Evolutionary conservation across 164 flowering plant species (phyloP), one percentile per base, ranked within the genome.

Genomic region (Macadamia integrifolia): DNA sequence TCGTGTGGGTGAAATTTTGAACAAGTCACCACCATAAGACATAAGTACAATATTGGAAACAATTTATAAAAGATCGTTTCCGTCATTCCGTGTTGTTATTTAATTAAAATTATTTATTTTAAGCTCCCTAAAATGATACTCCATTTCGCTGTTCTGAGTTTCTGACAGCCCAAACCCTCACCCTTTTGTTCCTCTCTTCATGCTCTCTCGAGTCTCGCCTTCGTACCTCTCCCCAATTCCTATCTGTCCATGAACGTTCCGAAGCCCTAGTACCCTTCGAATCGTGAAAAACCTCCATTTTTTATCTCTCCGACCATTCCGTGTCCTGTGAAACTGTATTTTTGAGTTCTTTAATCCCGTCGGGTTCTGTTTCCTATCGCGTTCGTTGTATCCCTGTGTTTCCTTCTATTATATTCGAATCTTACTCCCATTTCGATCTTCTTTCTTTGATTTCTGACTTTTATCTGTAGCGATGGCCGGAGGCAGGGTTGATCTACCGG

Each of bases 401-500:
- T 57, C 49, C 28, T 52, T 28, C 18, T 15, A 30, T 61, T 15
- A 17, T 30, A 60, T 46, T 48, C 8, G 1, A 42, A 1, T 43
- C 2, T 15, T 57, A 8, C 11, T 44, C n/a, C 43, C 9, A 3
- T 46, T 50, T 62, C 62, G 62, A 64, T 52, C 35, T 67, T 49
- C 18, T 31, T 14, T 46, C 60, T 59, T 32, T 56, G 23, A n/a
- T 72, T 58, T 64, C 56, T 52, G 31, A 15, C 67, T 15, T 10
- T 35, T 43, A 6, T 31, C 50, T 1, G 9, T 30, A 3, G 53
- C 75, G 67, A 88, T 91, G 93, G 84, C 86, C 30, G 88, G 83
- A 56, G 78, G 87, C 58, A 89, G 87, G 81, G 63, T 84, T 72
- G 84, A 86, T 85, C 85, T 88, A 15, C 87, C 95, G 10, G 92